Evolutionary conservation across 2,329 filamentous ascomycete genomes (phyloP).

Genomic region (Alternaria triticimaculans): DNA sequence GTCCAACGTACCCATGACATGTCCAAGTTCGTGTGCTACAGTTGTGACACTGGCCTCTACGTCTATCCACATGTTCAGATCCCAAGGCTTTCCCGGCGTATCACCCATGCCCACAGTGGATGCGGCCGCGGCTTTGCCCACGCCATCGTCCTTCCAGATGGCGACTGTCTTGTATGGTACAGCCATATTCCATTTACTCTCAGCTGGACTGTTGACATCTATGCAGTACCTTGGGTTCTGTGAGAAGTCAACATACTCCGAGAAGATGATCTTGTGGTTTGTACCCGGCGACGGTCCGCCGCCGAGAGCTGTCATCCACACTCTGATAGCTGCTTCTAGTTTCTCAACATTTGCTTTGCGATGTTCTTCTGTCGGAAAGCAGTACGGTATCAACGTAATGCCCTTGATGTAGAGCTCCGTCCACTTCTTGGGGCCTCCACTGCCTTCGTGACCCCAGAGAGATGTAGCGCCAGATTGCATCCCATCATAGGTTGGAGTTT

Average conservation of each 20-base stretch:
- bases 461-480: not conserved
- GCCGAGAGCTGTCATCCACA: not conserved
- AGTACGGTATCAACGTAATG: not conserved
- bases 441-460: not conserved
- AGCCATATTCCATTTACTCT: not conserved
- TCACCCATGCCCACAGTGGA: not conserved
- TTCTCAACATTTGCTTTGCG: not conserved
- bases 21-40: not conserved
- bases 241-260: not conserved
- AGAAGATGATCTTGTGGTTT: not conserved
- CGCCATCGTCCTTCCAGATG: not conserved
- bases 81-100: not conserved
- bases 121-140: not conserved
- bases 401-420: not conserved
- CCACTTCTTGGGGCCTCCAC: not conserved
- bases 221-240: conserved; percentile 1
- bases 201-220: not conserved
- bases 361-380: not conserved
- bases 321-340: not conserved
- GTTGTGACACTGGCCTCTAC: not conserved
- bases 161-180: not conserved
- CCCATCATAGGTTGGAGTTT: not conserved
- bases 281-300: not conserved
- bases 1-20: not conserved
- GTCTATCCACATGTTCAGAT: not conserved